Evolutionary conservation across 495 filamentous ascomycete genomes (phyloP), one percentile per base, ranked within the genome.

Genomic region (Aspergillus cavernicola): DNA sequence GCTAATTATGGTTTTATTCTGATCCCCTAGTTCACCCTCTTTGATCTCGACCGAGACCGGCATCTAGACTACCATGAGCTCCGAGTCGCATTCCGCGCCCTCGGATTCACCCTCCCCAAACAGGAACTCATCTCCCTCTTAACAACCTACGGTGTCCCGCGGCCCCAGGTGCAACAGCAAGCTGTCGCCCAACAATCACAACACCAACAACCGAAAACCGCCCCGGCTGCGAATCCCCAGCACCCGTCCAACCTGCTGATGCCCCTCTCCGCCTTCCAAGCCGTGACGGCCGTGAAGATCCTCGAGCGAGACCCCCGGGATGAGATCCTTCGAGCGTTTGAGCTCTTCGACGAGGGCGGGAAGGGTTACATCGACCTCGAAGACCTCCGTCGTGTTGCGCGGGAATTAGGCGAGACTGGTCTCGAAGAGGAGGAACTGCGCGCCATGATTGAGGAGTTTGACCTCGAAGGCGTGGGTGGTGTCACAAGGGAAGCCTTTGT

Each of bases 371-470:
- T 98, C 53, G 86, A 83, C 41, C 73, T 96, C 18, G 84, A 90
- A 48, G 93, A 98, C 76, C 65, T 98, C 61, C 72, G 89, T 52
- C 73, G 88, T 28, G 92, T 98, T 42, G 90, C 93, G 56, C 80
- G 90, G 59, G 93, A 97, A 71, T 69, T 98, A 19, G 92, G 92
- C 1, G 92, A 98, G 70, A 86, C 83, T 37, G 83, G 83, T 4
- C 73, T 98, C 33, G 90, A 95, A 62, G 92, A 98, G 63, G 89
- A 95, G 58, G 92, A 98, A 70, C 71, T 98, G 37, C 75, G 79
- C 54, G 90, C 92, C 63, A 98, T 98, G 93, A 89, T 98, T 73
- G 91, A 96, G 70, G 93, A 98, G 74, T 98, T 98, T 79, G 93
- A 98, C 76, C 74, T 96, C 52, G 87, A 92, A 66, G 91, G 89